Conservation (phyloP, 495 filamentous ascomycete species). For the Lentithecium fluviatile region DNA sequence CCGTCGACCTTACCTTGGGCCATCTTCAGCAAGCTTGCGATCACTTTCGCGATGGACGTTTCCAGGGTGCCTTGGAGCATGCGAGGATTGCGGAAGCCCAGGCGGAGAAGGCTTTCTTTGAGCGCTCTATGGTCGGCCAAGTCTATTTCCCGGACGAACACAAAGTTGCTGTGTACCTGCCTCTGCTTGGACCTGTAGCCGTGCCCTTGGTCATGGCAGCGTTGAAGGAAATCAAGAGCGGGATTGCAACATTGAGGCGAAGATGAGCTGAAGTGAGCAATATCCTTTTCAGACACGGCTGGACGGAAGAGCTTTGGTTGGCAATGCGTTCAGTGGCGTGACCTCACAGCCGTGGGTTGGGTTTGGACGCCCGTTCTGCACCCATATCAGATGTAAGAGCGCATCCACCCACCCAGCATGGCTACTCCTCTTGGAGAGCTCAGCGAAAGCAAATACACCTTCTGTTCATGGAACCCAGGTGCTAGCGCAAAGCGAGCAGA, state of each 20-base stretch:
- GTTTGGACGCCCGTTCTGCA: no score
- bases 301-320: no score
- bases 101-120: conserved; percentile 94
- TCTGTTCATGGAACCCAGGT: no score
- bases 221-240: conserved; percentile 71
- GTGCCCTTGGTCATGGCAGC: conserved; percentile 83
- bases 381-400: no score
- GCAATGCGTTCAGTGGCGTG: no score
- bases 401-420: no score
- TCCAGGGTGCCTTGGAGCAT: conserved; percentile 67
- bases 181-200: conserved; percentile 84
- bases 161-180: conserved; percentile 95
- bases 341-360: no score
- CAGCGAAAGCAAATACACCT: no score
- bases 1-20: conserved; percentile 73
- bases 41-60: conserved; percentile 63
- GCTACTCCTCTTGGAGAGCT: no score
- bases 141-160: conserved; percentile 98
- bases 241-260: conserved; percentile 47
- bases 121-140: conserved; percentile 98
- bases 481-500: no score
- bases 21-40: conserved; percentile 76
- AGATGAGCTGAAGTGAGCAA: background rate
- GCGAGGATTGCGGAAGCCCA: conserved; percentile 82
- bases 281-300: background rate